Base-by-base conservation (phyloP, 2,329 filamentous ascomycete species). In the Cordyceps militaris region DNA sequence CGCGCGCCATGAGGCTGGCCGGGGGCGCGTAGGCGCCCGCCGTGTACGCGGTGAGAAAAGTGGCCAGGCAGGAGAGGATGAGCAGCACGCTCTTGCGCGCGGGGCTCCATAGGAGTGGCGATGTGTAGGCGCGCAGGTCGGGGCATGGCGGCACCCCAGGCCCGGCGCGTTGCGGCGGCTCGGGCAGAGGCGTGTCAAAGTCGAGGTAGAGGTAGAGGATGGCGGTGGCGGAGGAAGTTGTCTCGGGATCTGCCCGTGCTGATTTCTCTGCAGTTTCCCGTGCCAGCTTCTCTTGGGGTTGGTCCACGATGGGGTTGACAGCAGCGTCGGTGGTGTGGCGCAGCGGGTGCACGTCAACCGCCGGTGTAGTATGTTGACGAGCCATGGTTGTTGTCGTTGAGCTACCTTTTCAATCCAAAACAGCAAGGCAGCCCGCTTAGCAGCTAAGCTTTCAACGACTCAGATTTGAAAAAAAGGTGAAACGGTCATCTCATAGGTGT, bases 21-120 rank as follows among this genome's bases (percentile, higher is more conserved):
- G 88, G 83, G 0, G 90, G 86, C 7, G 86, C 87, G 70, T 94
- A 94, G 2, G 89, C 82, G 3, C 91, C 91, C 0, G 91, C 88
- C 0, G 87, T 82, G 69, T 92, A 95, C 7, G 90, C 91, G 0
- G 91, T 89, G 52, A 92, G 73, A 21, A 84, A 79, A 0, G 91
- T 95, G 1, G 89, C 89, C 7, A 84, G 71, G 68, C 88, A 95
- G 9, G 88, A 89, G 13, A 96, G 77, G 66, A 79, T 81, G 9
- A 93, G 83, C 64, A 89, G 84, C 59, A 88, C 70, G 24, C 77
- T 79, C 69, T 97, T 97, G 60, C 85, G 83, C 47, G 75, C 76
- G 57, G 74, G 67, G 0, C 88, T 82, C 90, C 91, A 96, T 10
- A 79, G 76, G 62, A 91, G 85, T 0, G 92, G 92, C 10, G 88